A percentile compares a stretch with the other conserved stretches of the same genome.
Conservation (phyloP, 768 basidiomycete genomes). For the Amanita rubescens region DNA sequence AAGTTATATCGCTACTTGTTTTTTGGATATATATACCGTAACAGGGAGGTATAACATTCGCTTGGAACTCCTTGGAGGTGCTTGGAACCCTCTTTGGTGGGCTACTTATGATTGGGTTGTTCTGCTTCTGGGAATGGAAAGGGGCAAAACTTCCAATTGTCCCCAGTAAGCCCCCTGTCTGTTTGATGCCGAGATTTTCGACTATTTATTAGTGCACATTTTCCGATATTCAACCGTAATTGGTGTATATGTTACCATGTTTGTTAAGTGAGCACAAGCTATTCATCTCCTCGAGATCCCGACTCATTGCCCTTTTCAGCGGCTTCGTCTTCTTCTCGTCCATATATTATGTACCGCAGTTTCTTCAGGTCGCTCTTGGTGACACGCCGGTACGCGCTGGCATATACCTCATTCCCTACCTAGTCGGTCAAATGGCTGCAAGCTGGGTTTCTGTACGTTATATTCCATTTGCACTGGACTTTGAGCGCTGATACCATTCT, state of each 20-base stretch:
- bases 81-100: slow-evolving; percentile 53
- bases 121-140: slow-evolving; percentile 70
- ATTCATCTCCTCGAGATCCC: not conserved
- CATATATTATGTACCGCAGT: slow-evolving; percentile 68
- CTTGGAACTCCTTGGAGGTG: slow-evolving; percentile 64
- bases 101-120: slow-evolving; percentile 42
- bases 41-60: slow-evolving; percentile 65
- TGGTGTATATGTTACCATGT: slow-evolving; percentile 64
- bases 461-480: not conserved
- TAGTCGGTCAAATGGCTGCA: slow-evolving; percentile 54
- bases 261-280: slow-evolving; percentile 46
- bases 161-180: slow-evolving; percentile 40
- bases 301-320: slow-evolving; percentile 19
- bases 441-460: slow-evolving; percentile 45
- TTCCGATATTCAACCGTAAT: slow-evolving; percentile 60
- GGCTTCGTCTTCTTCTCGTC: slow-evolving; percentile 58
- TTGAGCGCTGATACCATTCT: not conserved
- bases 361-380: slow-evolving; percentile 66
- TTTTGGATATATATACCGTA: not conserved
- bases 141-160: slow-evolving; percentile 64
- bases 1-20: not conserved
- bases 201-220: slow-evolving; percentile 49
- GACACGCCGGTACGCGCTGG: slow-evolving; percentile 52
- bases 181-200: not conserved
- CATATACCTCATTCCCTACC: slow-evolving; percentile 60